Evolutionary conservation across 805 yeast genomes (phyloP).

Genomic region (Monosporozyma solicola): DNA sequence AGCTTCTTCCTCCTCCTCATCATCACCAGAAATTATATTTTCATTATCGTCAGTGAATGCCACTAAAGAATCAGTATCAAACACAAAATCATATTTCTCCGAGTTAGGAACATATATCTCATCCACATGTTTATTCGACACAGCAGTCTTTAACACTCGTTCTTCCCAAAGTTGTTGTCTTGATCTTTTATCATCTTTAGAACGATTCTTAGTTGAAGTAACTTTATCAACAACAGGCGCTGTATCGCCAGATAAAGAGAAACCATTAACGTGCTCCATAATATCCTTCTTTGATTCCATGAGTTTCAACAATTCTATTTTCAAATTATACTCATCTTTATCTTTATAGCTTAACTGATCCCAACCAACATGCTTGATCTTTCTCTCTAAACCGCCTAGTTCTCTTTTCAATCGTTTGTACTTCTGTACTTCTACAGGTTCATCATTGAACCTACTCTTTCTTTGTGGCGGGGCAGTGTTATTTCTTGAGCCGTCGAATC

Average conservation of each 20-base stretch:
- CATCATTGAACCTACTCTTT: conserved; percentile 7
- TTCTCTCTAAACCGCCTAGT: conserved; percentile 40
- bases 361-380: conserved; percentile 47
- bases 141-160: conserved; percentile 24
- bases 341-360: conserved; percentile 40
- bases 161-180: conserved; percentile 32
- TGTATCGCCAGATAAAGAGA: conserved; percentile 36
- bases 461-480: not conserved
- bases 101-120: conserved; percentile 22
- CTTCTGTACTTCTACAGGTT: conserved; percentile 26
- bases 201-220: conserved; percentile 23
- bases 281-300: conserved; percentile 15
- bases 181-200: conserved; percentile 21
- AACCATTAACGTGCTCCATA: conserved; percentile 30
- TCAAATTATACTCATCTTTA: conserved; percentile 41
- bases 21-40: conserved; percentile 23
- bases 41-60: conserved; percentile 42
- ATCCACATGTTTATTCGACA: conserved; percentile 15
- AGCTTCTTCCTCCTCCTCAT: conserved; percentile 26
- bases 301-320: conserved; percentile 40
- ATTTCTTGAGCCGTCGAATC: not conserved
- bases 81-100: conserved; percentile 61
- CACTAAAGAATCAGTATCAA: conserved; percentile 55
- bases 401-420: conserved; percentile 38
- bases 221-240: not conserved